phyloP scores from a whole-genome alignment of 768 basidiomycete genomes.

The Rickenella mellea region DNA sequence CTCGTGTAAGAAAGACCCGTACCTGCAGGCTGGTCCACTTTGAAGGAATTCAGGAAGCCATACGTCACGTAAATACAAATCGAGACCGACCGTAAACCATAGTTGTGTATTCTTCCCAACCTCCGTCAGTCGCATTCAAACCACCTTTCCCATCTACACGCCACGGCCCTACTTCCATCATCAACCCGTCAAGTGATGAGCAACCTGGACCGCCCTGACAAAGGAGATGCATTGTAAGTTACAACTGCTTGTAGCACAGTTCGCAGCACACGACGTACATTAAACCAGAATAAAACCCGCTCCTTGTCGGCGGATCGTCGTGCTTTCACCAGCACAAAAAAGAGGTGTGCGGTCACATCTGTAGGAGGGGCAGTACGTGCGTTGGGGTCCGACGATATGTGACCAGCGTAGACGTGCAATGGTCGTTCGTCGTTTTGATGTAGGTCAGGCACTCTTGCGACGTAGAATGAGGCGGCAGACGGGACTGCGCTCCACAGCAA shows the following conservation, averaged over 20 bases:
- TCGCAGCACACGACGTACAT: conserved; percentile 43
- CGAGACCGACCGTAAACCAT: conserved; percentile 77
- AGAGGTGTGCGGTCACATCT: conserved; percentile 70
- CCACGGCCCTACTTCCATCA: conserved; percentile 99
- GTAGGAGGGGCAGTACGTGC: conserved; percentile 36
- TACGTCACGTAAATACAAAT: background rate
- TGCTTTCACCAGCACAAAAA: conserved; percentile 86
- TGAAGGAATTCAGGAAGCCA: conserved; percentile 1
- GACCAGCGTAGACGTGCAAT: conserved; percentile 77
- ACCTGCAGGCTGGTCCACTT: conserved; percentile 98
- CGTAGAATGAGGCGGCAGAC: conserved; percentile 79
- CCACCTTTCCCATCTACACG: conserved; percentile 63
- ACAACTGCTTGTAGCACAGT: background rate
- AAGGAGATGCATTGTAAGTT: background rate
- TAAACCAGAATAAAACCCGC: conserved; percentile 93
- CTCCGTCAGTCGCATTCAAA: conserved; percentile 68
- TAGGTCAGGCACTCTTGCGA: conserved; percentile 65
- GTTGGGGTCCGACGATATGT: conserved; percentile 72
- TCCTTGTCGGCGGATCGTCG: conserved; percentile 83
- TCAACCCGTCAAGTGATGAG: conserved; percentile 91
- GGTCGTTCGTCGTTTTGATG: conserved; percentile 63
- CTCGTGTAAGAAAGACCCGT: conserved; percentile 89
- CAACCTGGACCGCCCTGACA: conserved; percentile 90
- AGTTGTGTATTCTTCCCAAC: conserved; percentile 96
- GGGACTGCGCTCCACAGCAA: conserved; percentile 37